Evolutionary conservation across 768 basidiomycete genomes (phyloP), one percentile per base, ranked within the genome.

Genomic region (Pleurotus salmoneostramineus): DNA sequence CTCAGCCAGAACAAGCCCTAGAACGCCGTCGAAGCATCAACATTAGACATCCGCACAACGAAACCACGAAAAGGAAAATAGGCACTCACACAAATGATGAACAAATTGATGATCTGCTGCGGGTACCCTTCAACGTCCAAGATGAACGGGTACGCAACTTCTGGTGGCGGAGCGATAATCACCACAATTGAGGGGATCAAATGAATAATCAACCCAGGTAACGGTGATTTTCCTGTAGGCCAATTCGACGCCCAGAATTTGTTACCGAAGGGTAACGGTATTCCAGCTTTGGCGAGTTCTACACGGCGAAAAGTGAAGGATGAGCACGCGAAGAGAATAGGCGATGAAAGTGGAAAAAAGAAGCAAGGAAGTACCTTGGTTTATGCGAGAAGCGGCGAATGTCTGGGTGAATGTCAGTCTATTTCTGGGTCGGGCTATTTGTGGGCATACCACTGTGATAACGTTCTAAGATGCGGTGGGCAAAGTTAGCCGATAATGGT

Each of bases 221-320:
- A 64, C 0, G 83, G 83, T 0, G 83, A 79, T 60, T 79, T 79
- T 5, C 82, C 80, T 1, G 79, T 81, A 0, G 82, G 82, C 83
- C 82, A 83, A 63, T 84, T 85, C 0, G 81, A 82, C 1, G 83
- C 83, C 83, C 82, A 83, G 62, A 85, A 81, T 27, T 66, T 74
- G 61, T 80, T 84, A 2, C 81, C 81, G 54, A 83, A 83, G 0
- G 83, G 83, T 0, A 85, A 73, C 8, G 83, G 83, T n/a, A 85
- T 70, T 1, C 83, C 83, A 63, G 83, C 83, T 59, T 85, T 85
- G 4, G 83, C 83, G 3, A 85, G 76, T 54, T 85, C 83, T 79
- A 55, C 34, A 51, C 2, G 40, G 17, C 3, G 21, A 27, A 27
- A 27, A 33, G 12, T 11, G 33, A 52, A 2, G 44, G 6, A 4